Conservation (phyloP, 2,329 filamentous ascomycete species). For the Fusarium cicatricum region DNA sequence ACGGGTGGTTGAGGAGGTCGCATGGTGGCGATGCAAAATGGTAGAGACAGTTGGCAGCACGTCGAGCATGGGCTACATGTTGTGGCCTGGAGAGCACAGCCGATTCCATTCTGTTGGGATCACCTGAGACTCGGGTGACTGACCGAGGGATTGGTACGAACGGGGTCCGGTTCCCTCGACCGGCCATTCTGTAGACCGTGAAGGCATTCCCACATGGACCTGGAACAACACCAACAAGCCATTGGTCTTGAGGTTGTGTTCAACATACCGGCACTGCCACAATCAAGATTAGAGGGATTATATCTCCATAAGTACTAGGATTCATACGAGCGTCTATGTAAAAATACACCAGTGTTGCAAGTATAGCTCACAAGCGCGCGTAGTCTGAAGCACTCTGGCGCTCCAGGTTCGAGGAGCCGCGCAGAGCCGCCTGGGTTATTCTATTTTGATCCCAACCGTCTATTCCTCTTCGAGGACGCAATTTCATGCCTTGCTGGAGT, state of each 20-base stretch:
- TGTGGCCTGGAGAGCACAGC: constrained; percentile 9
- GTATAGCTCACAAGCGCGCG: constrained; percentile 10
- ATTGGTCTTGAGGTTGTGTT: constrained; percentile 4
- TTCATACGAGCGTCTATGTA: constrained; percentile 6
- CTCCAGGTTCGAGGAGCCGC: constrained; percentile 15
- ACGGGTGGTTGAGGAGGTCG: background rate
- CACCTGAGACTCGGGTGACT: background rate
- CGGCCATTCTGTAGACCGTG: background rate
- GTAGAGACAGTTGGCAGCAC: background rate
- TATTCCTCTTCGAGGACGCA: background rate
- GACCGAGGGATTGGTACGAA: constrained; percentile 15
- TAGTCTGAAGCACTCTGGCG: constrained; percentile 1
- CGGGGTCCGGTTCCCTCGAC: background rate
- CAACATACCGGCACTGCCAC: constrained; percentile 22
- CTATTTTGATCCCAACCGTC: constrained; percentile 17
- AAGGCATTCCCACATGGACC: constrained; percentile 8
- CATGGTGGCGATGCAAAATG: constrained; percentile 7
- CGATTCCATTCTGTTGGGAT: constrained; percentile 4
- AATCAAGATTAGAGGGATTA: background rate
- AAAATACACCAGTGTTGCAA: background rate
- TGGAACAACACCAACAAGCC: constrained; percentile 12
- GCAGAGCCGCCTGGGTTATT: background rate
- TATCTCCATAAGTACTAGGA: background rate
- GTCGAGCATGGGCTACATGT: constrained; percentile 1
- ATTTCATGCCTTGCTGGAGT: background rate